phyloP scores from a whole-genome alignment of 2,329 filamentous ascomycete species.

The Phyllosticta citrichinensis region DNA sequence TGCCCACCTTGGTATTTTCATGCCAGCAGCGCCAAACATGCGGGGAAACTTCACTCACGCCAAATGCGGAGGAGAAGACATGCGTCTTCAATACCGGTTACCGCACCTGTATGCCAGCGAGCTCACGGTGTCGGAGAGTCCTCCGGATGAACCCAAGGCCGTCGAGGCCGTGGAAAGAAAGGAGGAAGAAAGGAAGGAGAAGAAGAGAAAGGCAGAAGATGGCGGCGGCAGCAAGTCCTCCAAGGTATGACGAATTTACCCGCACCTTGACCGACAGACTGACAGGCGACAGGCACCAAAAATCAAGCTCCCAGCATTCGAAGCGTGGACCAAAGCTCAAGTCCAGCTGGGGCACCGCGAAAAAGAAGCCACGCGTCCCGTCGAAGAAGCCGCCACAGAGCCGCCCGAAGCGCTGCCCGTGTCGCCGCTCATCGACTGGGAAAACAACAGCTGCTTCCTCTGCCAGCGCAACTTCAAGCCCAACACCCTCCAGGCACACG shows the following conservation, averaged over 20 bases:
- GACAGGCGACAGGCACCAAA: neutral
- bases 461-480: conserved; percentile 7
- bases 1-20: conserved; percentile 9
- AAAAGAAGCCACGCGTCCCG: neutral
- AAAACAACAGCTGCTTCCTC: conserved; percentile 3
- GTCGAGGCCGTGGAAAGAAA: neutral
- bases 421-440: conserved; percentile 4
- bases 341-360: neutral
- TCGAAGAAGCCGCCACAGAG: neutral
- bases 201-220: conserved; percentile 10
- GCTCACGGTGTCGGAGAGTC: conserved; percentile 2
- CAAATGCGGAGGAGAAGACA: neutral
- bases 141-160: conserved; percentile 1
- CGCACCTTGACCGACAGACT: neutral
- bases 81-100: conserved; percentile 7
- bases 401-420: neutral
- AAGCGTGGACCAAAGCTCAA: neutral
- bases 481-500: conserved; percentile 1
- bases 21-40: neutral
- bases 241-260: neutral
- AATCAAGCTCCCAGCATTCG: neutral
- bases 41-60: conserved; percentile 3
- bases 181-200: conserved; percentile 2
- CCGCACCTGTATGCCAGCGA: conserved; percentile 4
- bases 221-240: neutral